phyloP scores from a whole-genome alignment of 1,284 basidiomycete species.

The Irpex sp. region DNA sequence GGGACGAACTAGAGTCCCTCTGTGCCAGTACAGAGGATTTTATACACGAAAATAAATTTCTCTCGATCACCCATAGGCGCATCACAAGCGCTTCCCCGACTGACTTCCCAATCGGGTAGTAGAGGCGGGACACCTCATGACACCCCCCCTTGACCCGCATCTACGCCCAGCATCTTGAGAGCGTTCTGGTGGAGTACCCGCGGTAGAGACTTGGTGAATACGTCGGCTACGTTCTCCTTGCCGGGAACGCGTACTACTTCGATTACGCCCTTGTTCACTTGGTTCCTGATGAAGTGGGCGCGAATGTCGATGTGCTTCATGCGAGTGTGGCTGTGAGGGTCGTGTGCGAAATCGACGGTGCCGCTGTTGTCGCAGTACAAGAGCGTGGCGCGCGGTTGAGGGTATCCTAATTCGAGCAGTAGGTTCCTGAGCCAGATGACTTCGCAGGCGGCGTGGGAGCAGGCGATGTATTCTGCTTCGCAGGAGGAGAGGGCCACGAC shows the following conservation, averaged over 20 bases:
- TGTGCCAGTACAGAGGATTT: too few relatives aligned
- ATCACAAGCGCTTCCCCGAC: too few relatives aligned
- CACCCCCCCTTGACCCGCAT: not conserved
- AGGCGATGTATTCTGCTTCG: slow-evolving; percentile 8
- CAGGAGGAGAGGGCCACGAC: slow-evolving; percentile 7
- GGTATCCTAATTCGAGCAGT: slow-evolving; percentile 19
- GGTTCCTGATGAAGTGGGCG: slow-evolving; percentile 30
- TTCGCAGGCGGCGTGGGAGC: slow-evolving; percentile 27
- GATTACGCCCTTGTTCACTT: slow-evolving; percentile 20
- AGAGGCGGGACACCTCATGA: not conserved
- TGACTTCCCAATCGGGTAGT: too few relatives aligned
- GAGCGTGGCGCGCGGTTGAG: slow-evolving; percentile 11
- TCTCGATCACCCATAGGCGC: too few relatives aligned
- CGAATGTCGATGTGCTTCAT: slow-evolving; percentile 35
- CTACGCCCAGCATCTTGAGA: not conserved
- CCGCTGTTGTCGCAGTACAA: slow-evolving; percentile 28
- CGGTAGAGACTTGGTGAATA: slow-evolving; percentile 24
- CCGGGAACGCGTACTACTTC: slow-evolving; percentile 14
- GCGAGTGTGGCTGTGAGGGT: slow-evolving; percentile 25
- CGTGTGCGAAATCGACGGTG: slow-evolving; percentile 23
- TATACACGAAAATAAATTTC: too few relatives aligned
- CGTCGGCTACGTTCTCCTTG: slow-evolving; percentile 23
- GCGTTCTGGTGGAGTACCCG: not conserved
- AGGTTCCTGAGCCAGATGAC: slow-evolving; percentile 32
- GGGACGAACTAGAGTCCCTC: too few relatives aligned